Conservation (phyloP, 2,329 filamentous ascomycete species). For the Colletotrichum salicis region DNA sequence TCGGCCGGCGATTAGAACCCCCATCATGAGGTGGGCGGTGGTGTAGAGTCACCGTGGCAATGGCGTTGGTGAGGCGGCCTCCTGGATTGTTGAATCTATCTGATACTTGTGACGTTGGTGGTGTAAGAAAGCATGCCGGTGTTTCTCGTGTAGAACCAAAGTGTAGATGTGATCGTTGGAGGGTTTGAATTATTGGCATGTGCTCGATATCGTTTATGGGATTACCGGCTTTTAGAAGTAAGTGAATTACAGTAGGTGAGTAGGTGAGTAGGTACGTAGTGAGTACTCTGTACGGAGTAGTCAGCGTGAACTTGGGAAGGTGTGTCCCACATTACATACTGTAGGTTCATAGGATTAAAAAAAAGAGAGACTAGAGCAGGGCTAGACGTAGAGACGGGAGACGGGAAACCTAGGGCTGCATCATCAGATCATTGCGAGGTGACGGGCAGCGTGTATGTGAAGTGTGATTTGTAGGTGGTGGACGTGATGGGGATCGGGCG, state of each 20-base stretch:
- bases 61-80: background rate
- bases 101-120: background rate
- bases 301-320: conserved; percentile 3
- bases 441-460: background rate
- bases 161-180: background rate
- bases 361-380: background rate
- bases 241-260: too few relatives aligned
- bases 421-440: conserved; percentile 27
- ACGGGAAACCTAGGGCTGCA: conserved; percentile 29
- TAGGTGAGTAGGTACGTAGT: too few relatives aligned
- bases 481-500: conserved; percentile 15
- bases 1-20: background rate
- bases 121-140: too few relatives aligned
- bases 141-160: background rate
- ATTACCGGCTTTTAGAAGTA: background rate
- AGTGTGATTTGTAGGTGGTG: background rate
- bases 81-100: background rate
- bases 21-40: background rate
- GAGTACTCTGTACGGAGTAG: background rate
- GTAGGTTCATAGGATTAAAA: background rate
- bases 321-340: background rate
- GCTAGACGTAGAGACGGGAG: conserved; percentile 3
- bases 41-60: background rate
- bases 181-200: conserved; percentile 3
- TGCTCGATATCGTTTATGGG: background rate